Evolutionary conservation across 345 rosid species (phyloP).

Genomic region (Excoecaria cochinchinensis): DNA sequence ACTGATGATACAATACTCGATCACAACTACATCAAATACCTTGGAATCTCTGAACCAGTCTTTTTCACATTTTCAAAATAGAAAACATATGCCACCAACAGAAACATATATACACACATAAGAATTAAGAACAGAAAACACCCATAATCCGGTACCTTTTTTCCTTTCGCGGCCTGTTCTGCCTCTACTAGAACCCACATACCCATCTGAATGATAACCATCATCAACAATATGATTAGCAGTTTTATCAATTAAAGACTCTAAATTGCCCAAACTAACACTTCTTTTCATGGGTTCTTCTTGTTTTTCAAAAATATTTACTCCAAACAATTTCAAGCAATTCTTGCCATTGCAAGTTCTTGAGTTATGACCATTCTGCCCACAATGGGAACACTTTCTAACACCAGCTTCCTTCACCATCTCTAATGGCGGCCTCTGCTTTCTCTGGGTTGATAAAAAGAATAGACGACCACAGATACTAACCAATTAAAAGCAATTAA

Average conservation of each 20-base stretch:
- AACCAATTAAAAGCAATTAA: too few species aligned
- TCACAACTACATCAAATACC: not conserved
- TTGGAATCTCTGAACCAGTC: not conserved
- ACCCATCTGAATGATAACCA: constrained; percentile 59
- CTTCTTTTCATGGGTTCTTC: constrained; percentile 37
- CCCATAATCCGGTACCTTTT: constrained; percentile 35
- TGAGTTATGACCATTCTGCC: constrained; percentile 49
- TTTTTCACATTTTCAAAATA: too few species aligned
- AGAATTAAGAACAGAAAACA: not conserved
- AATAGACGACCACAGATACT: too few species aligned
- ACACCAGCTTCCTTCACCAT: constrained; percentile 31
- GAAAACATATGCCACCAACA: too few species aligned
- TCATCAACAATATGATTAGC: constrained; percentile 20
- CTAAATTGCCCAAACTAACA: constrained; percentile 44
- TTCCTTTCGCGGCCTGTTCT: constrained; percentile 30
- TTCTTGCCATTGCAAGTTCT: constrained; percentile 44
- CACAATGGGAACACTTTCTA: constrained; percentile 51
- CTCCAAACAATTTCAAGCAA: constrained; percentile 57
- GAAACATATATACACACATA: not conserved
- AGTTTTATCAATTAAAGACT: constrained; percentile 15
- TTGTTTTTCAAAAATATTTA: constrained; percentile 34
- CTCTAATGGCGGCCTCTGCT: not conserved
- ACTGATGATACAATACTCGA: not conserved
- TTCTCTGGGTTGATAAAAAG: too few species aligned
- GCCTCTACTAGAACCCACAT: constrained; percentile 26